Evolutionary conservation across 495 filamentous ascomycete species (phyloP).

Genomic region (Tuber borchii): DNA sequence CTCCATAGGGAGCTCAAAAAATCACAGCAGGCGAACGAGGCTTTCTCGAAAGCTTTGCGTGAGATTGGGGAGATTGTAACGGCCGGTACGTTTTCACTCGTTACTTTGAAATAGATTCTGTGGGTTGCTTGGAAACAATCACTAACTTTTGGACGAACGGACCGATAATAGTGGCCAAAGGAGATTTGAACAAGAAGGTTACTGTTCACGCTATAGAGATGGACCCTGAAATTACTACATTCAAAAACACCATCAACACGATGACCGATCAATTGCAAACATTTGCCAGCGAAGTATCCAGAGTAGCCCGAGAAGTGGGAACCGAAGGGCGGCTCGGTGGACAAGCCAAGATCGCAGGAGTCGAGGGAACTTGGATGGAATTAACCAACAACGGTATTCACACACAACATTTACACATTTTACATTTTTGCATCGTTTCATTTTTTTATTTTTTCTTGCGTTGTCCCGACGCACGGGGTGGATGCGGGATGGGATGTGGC

Average conservation of each 20-base stretch:
- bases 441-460: neutral
- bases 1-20: slow-evolving; percentile 90
- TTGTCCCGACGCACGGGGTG: neutral
- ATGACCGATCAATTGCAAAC: slow-evolving; percentile 99
- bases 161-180: slow-evolving; percentile 68
- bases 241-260: slow-evolving; percentile 94
- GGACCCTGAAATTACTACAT: slow-evolving; percentile 98
- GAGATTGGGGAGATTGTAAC: slow-evolving; percentile 84
- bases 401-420: slow-evolving; percentile 7
- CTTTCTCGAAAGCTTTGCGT: slow-evolving; percentile 92
- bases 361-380: slow-evolving; percentile 97
- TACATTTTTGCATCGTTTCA: slow-evolving; percentile 2
- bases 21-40: slow-evolving; percentile 95
- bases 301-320: slow-evolving; percentile 92
- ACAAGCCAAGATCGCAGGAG: slow-evolving; percentile 87
- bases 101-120: neutral
- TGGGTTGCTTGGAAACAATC: neutral
- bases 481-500: neutral
- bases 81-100: slow-evolving; percentile 35
- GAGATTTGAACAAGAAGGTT: slow-evolving; percentile 96
- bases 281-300: slow-evolving; percentile 94
- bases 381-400: slow-evolving; percentile 81
- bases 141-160: slow-evolving; percentile 4
- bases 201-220: slow-evolving; percentile 92
- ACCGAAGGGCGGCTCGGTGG: slow-evolving; percentile 96